Conservation (phyloP, 768 basidiomycete genomes). For the Coprinopsis strossmayeri region DNA sequence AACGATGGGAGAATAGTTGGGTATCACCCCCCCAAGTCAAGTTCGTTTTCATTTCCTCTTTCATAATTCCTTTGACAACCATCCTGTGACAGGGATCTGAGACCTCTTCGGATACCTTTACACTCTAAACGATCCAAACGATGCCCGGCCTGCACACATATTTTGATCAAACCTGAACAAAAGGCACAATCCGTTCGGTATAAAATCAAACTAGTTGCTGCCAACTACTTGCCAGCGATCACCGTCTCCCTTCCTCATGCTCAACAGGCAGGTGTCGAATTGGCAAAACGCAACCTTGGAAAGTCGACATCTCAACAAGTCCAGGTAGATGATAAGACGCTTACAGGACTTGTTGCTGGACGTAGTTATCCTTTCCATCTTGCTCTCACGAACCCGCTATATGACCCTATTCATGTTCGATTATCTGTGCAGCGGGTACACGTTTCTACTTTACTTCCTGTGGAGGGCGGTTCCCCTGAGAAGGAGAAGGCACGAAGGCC, state of each 20-base stretch:
- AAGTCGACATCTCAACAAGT: constrained; percentile 32
- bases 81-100: constrained; percentile 57
- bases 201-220: constrained; percentile 96
- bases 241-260: constrained; percentile 61
- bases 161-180: constrained; percentile 96
- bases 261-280: constrained; percentile 35
- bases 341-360: constrained; percentile 57
- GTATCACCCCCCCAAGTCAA: constrained; percentile 52
- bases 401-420: constrained; percentile 92
- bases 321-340: constrained; percentile 33
- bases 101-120: constrained; percentile 85
- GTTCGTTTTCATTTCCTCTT: constrained; percentile 33
- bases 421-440: constrained; percentile 71
- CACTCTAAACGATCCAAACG: constrained; percentile 94
- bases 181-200: constrained; percentile 91
- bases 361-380: constrained; percentile 85
- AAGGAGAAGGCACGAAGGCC: constrained; percentile 57
- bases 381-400: constrained; percentile 89
- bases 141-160: constrained; percentile 90
- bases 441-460: constrained; percentile 26
- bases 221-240: constrained; percentile 89
- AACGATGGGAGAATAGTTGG: constrained; percentile 83
- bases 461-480: constrained; percentile 22
- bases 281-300: constrained; percentile 32
- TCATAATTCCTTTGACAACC: constrained; percentile 6